phyloP scores from a whole-genome alignment of 108 stramenopile species.

The Aurantiochytrium sp. region DNA sequence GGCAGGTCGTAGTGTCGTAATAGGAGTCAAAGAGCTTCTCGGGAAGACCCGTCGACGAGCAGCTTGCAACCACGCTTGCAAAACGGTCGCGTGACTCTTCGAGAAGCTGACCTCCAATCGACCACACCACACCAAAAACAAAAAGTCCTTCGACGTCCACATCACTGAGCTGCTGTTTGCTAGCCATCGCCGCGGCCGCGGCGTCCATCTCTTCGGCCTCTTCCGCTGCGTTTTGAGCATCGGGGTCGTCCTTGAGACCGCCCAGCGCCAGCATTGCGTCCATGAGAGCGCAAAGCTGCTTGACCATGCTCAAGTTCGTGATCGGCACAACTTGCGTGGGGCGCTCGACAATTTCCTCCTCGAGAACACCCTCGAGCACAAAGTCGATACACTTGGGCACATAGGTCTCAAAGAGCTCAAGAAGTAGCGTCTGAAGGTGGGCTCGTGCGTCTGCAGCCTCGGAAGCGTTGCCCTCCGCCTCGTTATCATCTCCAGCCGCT shows the following conservation, averaged over 20 bases:
- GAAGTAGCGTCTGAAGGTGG: conserved; percentile 30
- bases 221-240: not conserved
- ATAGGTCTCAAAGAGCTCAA: conserved; percentile 51
- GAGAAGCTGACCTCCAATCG: conserved; percentile 49
- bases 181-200: not conserved
- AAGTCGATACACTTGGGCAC: conserved; percentile 50
- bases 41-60: conserved; percentile 38
- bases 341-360: conserved; percentile 52
- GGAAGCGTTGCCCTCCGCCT: conserved; percentile 2
- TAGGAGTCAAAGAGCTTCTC: conserved; percentile 41
- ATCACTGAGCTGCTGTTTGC: not conserved
- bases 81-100: conserved; percentile 37
- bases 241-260: not conserved
- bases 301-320: conserved; percentile 53
- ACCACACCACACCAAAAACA: conserved; percentile 51
- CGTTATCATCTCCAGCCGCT: not conserved
- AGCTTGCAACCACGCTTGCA: conserved; percentile 40
- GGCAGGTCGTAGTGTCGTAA: conserved; percentile 35
- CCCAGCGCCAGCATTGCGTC: conserved; percentile 41
- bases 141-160: conserved; percentile 36
- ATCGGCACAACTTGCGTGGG: conserved; percentile 51
- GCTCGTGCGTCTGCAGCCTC: not conserved
- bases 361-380: conserved; percentile 51
- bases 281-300: conserved; percentile 54
- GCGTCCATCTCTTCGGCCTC: not conserved